Conservation (phyloP, 1,284 basidiomycete genomes). For the Marasmius tenuissimus region DNA sequence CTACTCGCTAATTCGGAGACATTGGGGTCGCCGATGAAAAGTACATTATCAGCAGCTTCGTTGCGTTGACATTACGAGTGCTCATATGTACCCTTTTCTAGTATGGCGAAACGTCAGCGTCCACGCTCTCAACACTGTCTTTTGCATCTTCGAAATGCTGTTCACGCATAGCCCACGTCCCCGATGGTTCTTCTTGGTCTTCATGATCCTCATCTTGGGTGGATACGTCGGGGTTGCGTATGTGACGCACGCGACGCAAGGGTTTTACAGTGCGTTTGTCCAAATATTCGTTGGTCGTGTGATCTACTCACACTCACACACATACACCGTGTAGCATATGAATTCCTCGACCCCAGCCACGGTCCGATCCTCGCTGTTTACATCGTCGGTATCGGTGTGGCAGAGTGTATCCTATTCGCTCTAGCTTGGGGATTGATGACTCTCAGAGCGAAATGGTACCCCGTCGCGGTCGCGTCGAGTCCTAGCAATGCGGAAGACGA, state of each 20-base stretch:
- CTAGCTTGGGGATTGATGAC: slow-evolving; percentile 36
- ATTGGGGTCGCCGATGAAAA: slow-evolving; percentile 36
- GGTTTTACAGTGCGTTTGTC: slow-evolving; percentile 57
- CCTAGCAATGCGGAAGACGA: no score
- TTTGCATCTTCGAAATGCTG: slow-evolving; percentile 59
- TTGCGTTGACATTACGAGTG: not conserved
- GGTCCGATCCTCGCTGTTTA: slow-evolving; percentile 41
- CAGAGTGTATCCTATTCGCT: slow-evolving; percentile 44
- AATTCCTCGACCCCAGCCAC: not conserved
- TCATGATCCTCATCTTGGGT: slow-evolving; percentile 49
- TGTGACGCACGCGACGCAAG: slow-evolving; percentile 56
- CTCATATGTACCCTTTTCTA: slow-evolving; percentile 16
- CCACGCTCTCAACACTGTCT: slow-evolving; percentile 60
- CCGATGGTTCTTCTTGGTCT: slow-evolving; percentile 53
- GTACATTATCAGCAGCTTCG: slow-evolving; percentile 29
- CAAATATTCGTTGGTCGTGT: not conserved
- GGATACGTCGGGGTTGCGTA: slow-evolving; percentile 68
- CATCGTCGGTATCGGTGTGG: slow-evolving; percentile 53
- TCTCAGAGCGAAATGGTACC: slow-evolving; percentile 25
- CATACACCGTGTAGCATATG: not conserved
- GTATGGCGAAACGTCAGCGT: slow-evolving; percentile 62
- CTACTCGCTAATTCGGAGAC: slow-evolving; percentile 45
- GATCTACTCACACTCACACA: not conserved
- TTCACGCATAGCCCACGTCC: slow-evolving; percentile 50
- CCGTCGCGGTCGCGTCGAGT: not conserved